These are phyloP conservation scores for Globisporangium megalacanthum DNA, from an alignment of 352 stramenopile genomes.

Conservation along the genomic window DNA sequence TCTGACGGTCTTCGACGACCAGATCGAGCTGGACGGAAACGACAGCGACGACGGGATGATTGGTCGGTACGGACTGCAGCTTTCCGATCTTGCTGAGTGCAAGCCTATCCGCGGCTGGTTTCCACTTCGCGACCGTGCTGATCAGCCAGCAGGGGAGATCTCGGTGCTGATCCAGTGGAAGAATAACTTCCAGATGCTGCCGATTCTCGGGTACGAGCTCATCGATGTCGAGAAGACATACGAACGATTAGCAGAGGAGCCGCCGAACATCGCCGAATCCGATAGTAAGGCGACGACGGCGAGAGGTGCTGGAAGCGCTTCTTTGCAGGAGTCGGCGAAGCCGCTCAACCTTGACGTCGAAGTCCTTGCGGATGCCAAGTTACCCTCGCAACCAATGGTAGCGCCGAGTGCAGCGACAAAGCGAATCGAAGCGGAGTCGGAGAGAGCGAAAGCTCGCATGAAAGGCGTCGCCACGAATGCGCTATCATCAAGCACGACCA, in stretches of 20 bases:
- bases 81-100: slow-evolving; percentile 65
- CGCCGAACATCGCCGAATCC: neutral
- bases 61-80: slow-evolving; percentile 59
- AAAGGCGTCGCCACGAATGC: neutral
- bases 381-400: neutral
- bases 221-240: slow-evolving; percentile 39
- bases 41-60: slow-evolving; percentile 54
- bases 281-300: neutral
- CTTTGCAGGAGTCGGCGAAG: neutral
- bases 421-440: neutral
- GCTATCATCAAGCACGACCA: neutral
- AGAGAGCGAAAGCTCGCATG: neutral
- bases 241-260: slow-evolving; percentile 3
- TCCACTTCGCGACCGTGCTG: slow-evolving; percentile 47
- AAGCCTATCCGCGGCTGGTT: slow-evolving; percentile 73
- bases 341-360: slow-evolving; percentile 32
- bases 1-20: slow-evolving; percentile 86
- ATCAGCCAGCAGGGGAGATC: slow-evolving; percentile 56
- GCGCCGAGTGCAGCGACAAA: neutral
- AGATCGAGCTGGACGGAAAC: slow-evolving; percentile 30
- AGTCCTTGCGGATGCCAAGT: slow-evolving; percentile 6
- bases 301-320: neutral
- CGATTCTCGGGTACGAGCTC: slow-evolving; percentile 66
- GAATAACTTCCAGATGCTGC: slow-evolving; percentile 62
- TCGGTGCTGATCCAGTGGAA: slow-evolving; percentile 74